A percentile compares a stretch with the other conserved stretches of the same genome.
These are phyloP conservation scores for Rasamsonia emersonii DNA, from an alignment of 2,329 filamentous ascomycete species.

Conservation along the genomic window DNA sequence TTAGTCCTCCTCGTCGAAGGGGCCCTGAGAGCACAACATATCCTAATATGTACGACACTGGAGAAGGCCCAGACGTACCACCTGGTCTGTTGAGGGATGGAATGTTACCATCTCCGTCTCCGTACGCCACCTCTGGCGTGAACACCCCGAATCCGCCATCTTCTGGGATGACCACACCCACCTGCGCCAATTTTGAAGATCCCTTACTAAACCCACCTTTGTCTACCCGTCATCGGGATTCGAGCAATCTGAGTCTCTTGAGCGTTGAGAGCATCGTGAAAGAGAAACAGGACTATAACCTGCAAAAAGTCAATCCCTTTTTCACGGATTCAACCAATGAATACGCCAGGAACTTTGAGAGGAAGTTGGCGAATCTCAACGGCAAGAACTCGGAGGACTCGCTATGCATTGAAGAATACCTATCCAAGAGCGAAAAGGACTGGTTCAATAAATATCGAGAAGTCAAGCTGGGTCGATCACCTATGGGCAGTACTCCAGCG, in stretches of 20 bases:
- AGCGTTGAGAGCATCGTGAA: constrained; percentile 35
- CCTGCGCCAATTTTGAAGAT: constrained; percentile 2
- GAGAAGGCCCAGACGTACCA: background rate
- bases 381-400: constrained; percentile 45
- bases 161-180: constrained; percentile 4
- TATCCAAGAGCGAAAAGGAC: constrained; percentile 52
- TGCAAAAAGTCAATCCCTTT: constrained; percentile 54
- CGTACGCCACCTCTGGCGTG: background rate
- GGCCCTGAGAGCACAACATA: no score
- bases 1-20: no score
- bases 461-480: constrained; percentile 15
- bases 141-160: background rate
- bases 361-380: constrained; percentile 43
- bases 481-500: constrained; percentile 37
- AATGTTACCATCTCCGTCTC: constrained; percentile 2
- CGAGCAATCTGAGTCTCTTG: constrained; percentile 5
- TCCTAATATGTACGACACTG: background rate
- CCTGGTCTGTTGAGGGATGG: constrained; percentile 1
- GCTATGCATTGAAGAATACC: constrained; percentile 52
- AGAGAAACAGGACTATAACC: constrained; percentile 46
- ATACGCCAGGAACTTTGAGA: constrained; percentile 47
- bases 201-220: constrained; percentile 2
- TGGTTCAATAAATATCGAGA: constrained; percentile 50
- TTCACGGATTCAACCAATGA: constrained; percentile 52
- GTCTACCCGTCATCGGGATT: constrained; percentile 1